These are phyloP conservation scores for Jamesozyma gamospora DNA, from an alignment of 805 yeast species.

Conservation along the genomic window DNA sequence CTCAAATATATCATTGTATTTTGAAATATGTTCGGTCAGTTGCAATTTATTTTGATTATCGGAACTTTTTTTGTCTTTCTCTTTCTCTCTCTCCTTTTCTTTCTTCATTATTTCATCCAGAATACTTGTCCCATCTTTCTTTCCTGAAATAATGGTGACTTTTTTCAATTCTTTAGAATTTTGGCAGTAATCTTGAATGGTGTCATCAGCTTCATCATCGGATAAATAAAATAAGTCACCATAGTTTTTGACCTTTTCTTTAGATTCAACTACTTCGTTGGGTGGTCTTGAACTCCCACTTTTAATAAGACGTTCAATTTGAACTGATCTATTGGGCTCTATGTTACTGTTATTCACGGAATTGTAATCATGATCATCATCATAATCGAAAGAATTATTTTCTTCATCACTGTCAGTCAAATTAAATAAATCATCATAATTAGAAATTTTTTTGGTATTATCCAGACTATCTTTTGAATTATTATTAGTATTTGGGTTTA, in stretches of 20 bases:
- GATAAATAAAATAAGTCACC: slow-evolving; percentile 8
- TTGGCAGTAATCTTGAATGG: not conserved
- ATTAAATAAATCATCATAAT: slow-evolving; percentile 19
- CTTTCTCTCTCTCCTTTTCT: not conserved
- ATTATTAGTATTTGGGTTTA: too few species aligned
- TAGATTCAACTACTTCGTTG: not conserved
- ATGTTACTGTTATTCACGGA: too few species aligned
- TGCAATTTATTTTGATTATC: not conserved
- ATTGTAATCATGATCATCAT: too few species aligned
- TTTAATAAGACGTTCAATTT: not conserved
- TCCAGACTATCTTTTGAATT: too few species aligned
- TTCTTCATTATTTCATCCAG: not conserved
- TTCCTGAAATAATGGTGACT: not conserved
- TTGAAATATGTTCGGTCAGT: not conserved
- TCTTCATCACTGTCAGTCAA: slow-evolving; percentile 12
- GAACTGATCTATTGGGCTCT: too few species aligned
- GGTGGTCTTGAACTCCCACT: too few species aligned
- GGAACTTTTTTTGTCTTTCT: not conserved
- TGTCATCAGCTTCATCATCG: slow-evolving; percentile 3
- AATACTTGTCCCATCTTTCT: not conserved
- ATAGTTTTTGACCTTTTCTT: slow-evolving; percentile 2
- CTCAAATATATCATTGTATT: slow-evolving; percentile 7
- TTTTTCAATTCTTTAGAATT: not conserved
- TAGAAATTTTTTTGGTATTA: slow-evolving; percentile 5
- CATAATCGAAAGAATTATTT: not conserved